Base-by-base conservation (phyloP, 1,284 basidiomycete genomes). In the Uromyces viciae-fabae region DNA sequence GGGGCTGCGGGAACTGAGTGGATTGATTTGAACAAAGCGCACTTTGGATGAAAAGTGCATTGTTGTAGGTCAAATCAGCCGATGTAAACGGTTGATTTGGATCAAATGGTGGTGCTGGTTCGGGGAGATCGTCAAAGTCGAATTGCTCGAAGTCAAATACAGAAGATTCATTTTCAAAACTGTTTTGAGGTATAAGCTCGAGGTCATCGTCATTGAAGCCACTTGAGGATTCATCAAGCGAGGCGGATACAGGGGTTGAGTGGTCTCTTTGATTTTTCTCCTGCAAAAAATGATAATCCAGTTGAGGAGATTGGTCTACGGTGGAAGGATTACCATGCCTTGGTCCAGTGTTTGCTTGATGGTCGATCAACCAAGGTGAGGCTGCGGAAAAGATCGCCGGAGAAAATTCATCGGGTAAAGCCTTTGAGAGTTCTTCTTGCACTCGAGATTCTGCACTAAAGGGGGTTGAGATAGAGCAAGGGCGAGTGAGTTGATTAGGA, bases 361-460 rank as follows among this genome's bases (percentile, higher is more conserved):
- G 43, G 3, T 4, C 38, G 31, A 42, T 9, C 58, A 49, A 36
- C n/a, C 7, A 0, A 2, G 25, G 19, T 8, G 74, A 64, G 43
- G 8, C 31, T 38, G 73, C 14, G n/a, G 31, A 31, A n/a, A 31
- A 1, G n/a, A 56, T 42, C 42, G 38, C 9, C 5, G 75, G 33
- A 19, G 60, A 54, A 8, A 62, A 68, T 4, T 36, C 38, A 17
- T 54, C 49, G 15, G 75, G 60, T 17, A 77, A 33, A 0, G 75
- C 75, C 46, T 64, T 77, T n/a, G 68, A 68, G 56, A 77, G 75
- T 77, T 77, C 75, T 40, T 77, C 60, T 4, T 77, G 75, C 4
- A 77, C 75, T 3, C 75, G 60, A 40, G 52, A 66, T 38, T 66
- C 49, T 19, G 75, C 75, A 25, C 68, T 62, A 19, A 54, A 46